phyloP scores from a whole-genome alignment of 2,329 filamentous ascomycete genomes.

The Colletotrichum sp. region DNA sequence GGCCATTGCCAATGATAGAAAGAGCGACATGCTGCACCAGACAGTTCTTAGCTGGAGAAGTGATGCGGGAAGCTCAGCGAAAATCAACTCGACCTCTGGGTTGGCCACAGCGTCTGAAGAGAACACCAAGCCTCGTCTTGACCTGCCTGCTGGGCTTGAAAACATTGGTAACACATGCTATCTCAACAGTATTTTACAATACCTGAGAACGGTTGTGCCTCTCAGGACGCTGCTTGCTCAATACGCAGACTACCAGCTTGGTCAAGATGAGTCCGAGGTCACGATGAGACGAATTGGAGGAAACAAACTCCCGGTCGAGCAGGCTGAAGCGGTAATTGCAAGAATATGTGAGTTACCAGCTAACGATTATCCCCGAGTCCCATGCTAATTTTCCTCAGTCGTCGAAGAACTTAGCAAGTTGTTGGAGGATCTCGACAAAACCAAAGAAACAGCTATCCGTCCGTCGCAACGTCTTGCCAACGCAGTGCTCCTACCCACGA shows the following conservation, averaged over 20 bases:
- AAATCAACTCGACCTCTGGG: background rate
- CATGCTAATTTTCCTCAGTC: constrained; percentile 58
- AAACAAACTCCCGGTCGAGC: constrained; percentile 53
- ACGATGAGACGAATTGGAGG: constrained; percentile 77
- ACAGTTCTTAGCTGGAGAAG: background rate
- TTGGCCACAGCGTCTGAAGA: background rate
- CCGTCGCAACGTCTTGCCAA: constrained; percentile 82
- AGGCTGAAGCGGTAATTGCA: constrained; percentile 66
- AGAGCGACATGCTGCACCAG: background rate
- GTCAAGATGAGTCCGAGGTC: constrained; percentile 67
- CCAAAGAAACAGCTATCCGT: constrained; percentile 65
- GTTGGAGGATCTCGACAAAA: constrained; percentile 73
- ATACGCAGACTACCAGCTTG: constrained; percentile 74
- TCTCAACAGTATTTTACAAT: constrained; percentile 94
- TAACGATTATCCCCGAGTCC: constrained; percentile 39
- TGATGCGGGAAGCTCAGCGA: background rate
- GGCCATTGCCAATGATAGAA: background rate
- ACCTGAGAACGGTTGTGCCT: constrained; percentile 87
- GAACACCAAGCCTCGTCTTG: constrained; percentile 24
- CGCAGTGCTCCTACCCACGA: constrained; percentile 70
- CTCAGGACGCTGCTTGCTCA: constrained; percentile 82
- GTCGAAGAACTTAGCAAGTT: constrained; percentile 74
- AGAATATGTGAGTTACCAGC: constrained; percentile 71
- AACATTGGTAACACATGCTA: constrained; percentile 99
- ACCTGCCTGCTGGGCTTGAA: constrained; percentile 81